A percentile compares a stretch with the other conserved stretches of the same genome.
These are phyloP conservation scores for Westerdykella sp. DNA, from an alignment of 2,329 filamentous ascomycete species.

Conservation along the genomic window DNA sequence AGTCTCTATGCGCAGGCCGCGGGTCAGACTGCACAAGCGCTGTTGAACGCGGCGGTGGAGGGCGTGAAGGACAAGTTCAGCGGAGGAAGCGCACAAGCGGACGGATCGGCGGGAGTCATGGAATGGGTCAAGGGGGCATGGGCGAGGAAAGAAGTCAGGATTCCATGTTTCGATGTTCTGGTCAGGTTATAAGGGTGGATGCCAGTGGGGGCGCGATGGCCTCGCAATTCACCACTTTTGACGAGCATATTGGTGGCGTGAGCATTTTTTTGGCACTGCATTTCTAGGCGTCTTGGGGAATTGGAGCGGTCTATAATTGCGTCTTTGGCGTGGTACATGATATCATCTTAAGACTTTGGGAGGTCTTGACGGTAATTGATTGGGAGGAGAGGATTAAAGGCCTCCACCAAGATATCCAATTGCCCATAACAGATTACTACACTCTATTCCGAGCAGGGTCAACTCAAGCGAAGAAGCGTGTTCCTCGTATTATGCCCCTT, in stretches of 20 bases:
- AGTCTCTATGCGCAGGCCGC: conserved; percentile 61
- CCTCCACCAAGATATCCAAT: too few relatives aligned
- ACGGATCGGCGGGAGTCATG: conserved; percentile 63
- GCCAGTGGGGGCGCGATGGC: neutral
- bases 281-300: too few relatives aligned
- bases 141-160: conserved; percentile 78
- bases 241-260: neutral
- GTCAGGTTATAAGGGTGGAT: conserved; percentile 58
- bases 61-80: conserved; percentile 27
- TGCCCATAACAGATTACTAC: too few relatives aligned
- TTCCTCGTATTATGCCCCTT: too few relatives aligned
- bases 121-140: conserved; percentile 81
- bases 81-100: conserved; percentile 45
- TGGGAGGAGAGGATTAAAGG: too few relatives aligned
- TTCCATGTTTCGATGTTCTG: conserved; percentile 86
- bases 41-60: conserved; percentile 24
- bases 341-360: neutral
- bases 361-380: neutral
- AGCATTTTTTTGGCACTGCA: neutral
- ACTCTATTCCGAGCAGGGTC: too few relatives aligned
- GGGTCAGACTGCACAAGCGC: conserved; percentile 42
- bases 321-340: too few relatives aligned
- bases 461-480: too few relatives aligned
- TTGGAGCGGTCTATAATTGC: too few relatives aligned
- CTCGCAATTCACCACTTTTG: too few relatives aligned